Conservation (phyloP, 768 basidiomycete species). For the Lentinula edodes region DNA sequence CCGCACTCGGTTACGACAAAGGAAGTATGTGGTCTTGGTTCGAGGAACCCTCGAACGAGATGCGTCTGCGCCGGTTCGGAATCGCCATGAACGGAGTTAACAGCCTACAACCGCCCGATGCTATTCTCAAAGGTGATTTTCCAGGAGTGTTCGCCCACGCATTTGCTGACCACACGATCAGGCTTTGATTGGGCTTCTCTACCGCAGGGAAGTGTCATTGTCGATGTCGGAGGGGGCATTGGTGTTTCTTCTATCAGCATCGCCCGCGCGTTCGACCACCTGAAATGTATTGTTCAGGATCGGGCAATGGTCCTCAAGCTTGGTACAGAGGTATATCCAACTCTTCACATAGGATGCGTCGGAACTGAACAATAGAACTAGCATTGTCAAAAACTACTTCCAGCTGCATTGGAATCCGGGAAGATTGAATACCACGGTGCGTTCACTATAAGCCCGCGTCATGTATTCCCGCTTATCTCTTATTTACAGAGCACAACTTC, state of each 20-base stretch:
- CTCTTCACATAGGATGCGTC: not conserved
- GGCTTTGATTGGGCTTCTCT: constrained; percentile 16
- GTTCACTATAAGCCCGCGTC: not conserved
- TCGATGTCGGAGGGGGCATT: constrained; percentile 18
- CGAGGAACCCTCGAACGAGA: constrained; percentile 1
- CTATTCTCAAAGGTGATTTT: not conserved
- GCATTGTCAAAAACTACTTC: constrained; percentile 4
- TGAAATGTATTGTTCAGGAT: constrained; percentile 14
- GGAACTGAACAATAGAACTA: not conserved
- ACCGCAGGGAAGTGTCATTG: constrained; percentile 6
- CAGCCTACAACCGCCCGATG: constrained; percentile 3
- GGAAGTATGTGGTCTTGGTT: constrained; percentile 5
- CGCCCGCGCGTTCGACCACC: not conserved
- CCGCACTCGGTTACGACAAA: not conserved
- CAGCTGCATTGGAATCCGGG: constrained; percentile 5
- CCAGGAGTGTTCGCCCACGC: not conserved
- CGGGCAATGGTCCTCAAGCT: constrained; percentile 9
- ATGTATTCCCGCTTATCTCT: not conserved
- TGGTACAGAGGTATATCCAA: constrained; percentile 2
- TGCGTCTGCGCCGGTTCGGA: constrained; percentile 1
- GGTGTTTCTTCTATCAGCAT: constrained; percentile 12
- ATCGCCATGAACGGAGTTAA: constrained; percentile 5
- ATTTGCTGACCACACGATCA: not conserved
- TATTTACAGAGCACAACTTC: constrained; percentile 13
- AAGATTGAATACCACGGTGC: constrained; percentile 2